Evolutionary conservation across 202 grass and related monocot species (phyloP), one percentile per base, ranked within the genome.

Genomic region (Zoysia matrella): DNA sequence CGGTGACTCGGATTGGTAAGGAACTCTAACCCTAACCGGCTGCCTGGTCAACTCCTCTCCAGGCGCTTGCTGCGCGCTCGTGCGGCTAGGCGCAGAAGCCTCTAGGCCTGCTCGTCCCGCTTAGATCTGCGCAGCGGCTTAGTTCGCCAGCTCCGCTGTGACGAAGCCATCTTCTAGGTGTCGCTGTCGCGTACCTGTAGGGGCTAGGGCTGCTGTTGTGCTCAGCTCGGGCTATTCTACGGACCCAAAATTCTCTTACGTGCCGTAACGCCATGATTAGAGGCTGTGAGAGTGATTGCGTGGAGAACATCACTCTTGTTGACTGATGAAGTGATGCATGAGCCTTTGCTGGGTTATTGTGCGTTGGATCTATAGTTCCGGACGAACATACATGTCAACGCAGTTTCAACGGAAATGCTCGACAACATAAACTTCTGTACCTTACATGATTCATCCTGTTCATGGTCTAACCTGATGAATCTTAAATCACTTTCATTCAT

Each of bases 101-200:
- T 62, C 80, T 0, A 14, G 40, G 3, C n/a, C 7, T 66, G n/a
- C n/a, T 13, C 10, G 1, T 9, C 40, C n/a, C n/a, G 1, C 36
- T 66, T 52, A 79, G 75, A 79, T 84, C 62, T 6, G 39, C n/a
- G 12, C 63, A n/a, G 41, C 55, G 9, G n/a, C 7, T 11, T 13
- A 0, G 8, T 47, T 15, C 43, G n/a, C 55, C 9, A 22, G 4
- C 41, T 13, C 2, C 4, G 3, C 30, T 3, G 8, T 39, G 39
- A 55, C 40, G 62, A 22, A 45, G 62, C 2, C 10, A 40, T 44
- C 11, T 22, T 1, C 60, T 40, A 10, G 47, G 3, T n/a, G 57
- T 36, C 47, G 6, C 16, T 1, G 15, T 64, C 39, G 7, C 8
- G 48, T 4, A 4, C 2, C 22, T 22, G 22, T 22, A 22, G 22